Base-by-base conservation (phyloP, 2,329 filamentous ascomycete species). In the Beauveria pseudobassiana region DNA sequence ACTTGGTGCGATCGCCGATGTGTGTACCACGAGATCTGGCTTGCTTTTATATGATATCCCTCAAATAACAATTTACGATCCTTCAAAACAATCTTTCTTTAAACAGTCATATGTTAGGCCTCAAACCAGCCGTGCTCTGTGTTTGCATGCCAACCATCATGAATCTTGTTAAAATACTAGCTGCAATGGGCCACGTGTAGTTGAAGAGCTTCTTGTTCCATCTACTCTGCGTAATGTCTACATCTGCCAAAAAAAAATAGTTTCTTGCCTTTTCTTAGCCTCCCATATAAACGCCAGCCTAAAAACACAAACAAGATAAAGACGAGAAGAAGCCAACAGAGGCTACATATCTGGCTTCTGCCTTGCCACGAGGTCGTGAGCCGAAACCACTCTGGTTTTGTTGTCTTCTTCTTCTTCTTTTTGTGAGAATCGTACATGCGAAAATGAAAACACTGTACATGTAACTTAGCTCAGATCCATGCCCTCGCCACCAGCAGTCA, bases 391-490 rank as follows among this genome's bases (percentile, higher is more conserved):
- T n/a, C 9, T 50, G 20, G 12, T 38, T 16, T 38, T 5, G 14
- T 14, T 38, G 3, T 16, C 5, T 22, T 24, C n/a, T 20, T 34
- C 10, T 30, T 43, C 18, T 9, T 24, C 22, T 42, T 2, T 20
- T 52, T 52, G 3, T 14, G 16, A 34, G 30, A 45, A 7, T 28
- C 40, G 9, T 53, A 38, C 48, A 59, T 53, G 48, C 26, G n/a
- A 52, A 24, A 59, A 42, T 6, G 40, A 38, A 38, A 50, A 49
- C 14, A 50, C 20, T 12, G 18, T 18, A 38, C 9, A 51, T 59
- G 34, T 22, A 16, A 24, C 22, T 71, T 71, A 79, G 71, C 75
- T 78, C 60, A 78, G 68, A 66, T 80, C 77, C 77, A 80, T 80
- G 67, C 69, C 77, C 34, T 83, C 87, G 28, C 65, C 53, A 18